Base-by-base conservation (phyloP, 176 grass and related monocot species). In the Hordeum marinum region DNA sequence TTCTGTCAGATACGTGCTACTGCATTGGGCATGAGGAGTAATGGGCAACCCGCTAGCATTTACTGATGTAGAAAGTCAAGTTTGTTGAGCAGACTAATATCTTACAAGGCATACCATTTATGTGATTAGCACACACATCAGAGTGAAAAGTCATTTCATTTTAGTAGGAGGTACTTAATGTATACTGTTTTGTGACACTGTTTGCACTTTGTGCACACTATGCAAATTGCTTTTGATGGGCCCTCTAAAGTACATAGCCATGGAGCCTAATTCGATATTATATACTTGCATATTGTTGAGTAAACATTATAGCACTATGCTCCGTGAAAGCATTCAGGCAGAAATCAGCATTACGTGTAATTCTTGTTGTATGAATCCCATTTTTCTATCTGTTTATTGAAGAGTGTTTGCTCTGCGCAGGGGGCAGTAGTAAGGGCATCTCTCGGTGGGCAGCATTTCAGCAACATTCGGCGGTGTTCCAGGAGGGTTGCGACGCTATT, bases 371-470 rank as follows among this genome's bases (percentile, higher is more conserved):
- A 27, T 25, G 75, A 29, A 41, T 63, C 17, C 23, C 77, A 63
- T 54, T 54, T 31, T n/a, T 42, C 31, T 27, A 6, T 72, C 31
- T 70, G 39, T 69, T 78, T 48, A 82, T 57, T 21, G 24, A 29
- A 24, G 40, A 23, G 18, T 59, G 7, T 66, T 90, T 87, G 35
- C 26, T 74, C 26, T 87, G 7, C 79, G 74, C 84, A 87, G 88
- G 80, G 84, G 88, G 45, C 84, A 87, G 41, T 90, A 72, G 39
- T 90, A 75, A 90, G 45, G 18, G 27, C 25, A 79, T 78, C 34
- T 89, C 31, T 61, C 4, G 8, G 48, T 2, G 9, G 45, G 60
- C 23, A 14, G 59, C 45, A 72, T 81, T 39, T 74, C 48, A 78
- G 42, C 12, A 25, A 57, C 48, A 9, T 82, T 18, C 41, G 8